Base-by-base conservation (phyloP, 441 rosid genomes). In the Iberis amara region DNA sequence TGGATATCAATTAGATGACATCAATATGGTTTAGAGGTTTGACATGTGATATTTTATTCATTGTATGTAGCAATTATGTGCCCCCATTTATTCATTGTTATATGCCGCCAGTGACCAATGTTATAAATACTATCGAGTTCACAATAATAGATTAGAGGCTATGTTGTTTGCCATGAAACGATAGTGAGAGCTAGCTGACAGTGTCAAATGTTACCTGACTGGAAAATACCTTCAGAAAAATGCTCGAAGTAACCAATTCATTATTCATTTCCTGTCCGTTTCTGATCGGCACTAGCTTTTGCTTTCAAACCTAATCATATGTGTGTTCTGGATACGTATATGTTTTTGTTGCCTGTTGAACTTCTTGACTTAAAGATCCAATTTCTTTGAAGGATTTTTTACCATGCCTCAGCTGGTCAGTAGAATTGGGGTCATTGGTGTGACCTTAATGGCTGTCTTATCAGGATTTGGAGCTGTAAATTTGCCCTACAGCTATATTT, bases 381-480 rank as follows among this genome's bases (percentile, higher is more conserved):
- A 68, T 65, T 63, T 1, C 44, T 47, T 65, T 51, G 37, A 72
- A 84, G 96, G 96, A 50, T 88, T 88, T 72, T 85, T 88, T 55
- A 81, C 89, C 32, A 82, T 79, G 73, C 82, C 96, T 66, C 96
- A 85, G 69, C 76, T 88, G 64, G 96, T 88, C 54, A 88, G 96
- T 71, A 75, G 91, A 76, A 88, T 88, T 60, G 96, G 91, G 28
- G 96, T 88, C 61, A 77, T 85, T 71, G 96, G 96, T 26, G 96
- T 85, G 57, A 85, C 94, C 56, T 90, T 88, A 44, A 82, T 85
- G 96, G 94, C 96, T 39, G 81, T 88, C 64, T 72, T 88, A 39
- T 83, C 96, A 48, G 96, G 96, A 50, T 88, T 88, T 76, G 94
- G 94, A 46, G 96, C 91, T 59, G 96, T 88, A 8, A 88, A 88